A percentile compares a stretch with the other conserved stretches of the same genome.
phyloP scores from a whole-genome alignment of 495 filamentous ascomycete genomes.

The Penicillium longicatenatum region DNA sequence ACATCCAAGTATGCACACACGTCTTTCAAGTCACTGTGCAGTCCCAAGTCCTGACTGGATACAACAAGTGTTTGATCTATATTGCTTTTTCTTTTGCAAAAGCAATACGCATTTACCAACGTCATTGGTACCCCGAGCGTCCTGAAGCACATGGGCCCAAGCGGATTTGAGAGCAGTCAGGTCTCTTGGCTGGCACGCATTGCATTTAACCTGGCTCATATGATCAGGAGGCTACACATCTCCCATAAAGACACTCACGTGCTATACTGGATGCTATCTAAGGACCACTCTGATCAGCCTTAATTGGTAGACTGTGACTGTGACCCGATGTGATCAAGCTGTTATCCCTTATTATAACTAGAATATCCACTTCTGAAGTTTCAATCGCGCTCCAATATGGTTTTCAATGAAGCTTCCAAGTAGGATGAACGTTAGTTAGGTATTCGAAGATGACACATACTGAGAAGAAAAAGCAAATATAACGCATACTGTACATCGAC shows the following conservation, averaged over 20 bases:
- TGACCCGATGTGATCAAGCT: too few species aligned
- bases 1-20: background rate
- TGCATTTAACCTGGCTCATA: background rate
- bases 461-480: background rate
- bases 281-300: too few species aligned
- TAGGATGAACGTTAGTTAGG: too few species aligned
- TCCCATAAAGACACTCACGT: background rate
- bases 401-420: too few species aligned
- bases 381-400: too few species aligned
- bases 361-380: too few species aligned
- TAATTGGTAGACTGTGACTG: too few species aligned
- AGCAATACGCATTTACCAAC: background rate
- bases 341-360: too few species aligned
- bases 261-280: too few species aligned
- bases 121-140: background rate
- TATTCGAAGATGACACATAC: background rate
- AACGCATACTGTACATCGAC: background rate
- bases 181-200: background rate
- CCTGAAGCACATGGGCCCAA: background rate
- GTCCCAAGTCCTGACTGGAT: background rate
- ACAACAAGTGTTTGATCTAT: background rate
- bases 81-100: background rate
- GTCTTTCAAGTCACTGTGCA: background rate
- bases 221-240: background rate
- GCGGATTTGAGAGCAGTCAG: background rate